Percentiles rank a stretch among this genome's conserved stretches.
phyloP scores from a whole-genome alignment of 2,329 filamentous ascomycete genomes.

The Lizonia empirigonia region DNA sequence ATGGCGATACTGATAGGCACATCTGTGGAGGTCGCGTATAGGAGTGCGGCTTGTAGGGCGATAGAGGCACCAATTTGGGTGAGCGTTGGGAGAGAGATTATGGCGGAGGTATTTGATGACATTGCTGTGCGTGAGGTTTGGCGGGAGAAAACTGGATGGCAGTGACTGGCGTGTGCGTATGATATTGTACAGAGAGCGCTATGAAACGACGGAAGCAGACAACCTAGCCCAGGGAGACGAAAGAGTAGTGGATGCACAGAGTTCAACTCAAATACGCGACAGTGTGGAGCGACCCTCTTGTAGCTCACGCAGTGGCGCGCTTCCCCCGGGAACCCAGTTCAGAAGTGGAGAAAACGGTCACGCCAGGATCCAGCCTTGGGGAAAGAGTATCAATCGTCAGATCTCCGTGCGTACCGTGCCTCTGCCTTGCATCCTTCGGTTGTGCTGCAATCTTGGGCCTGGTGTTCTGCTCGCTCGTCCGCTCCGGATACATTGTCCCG shows the following conservation, averaged over 20 bases:
- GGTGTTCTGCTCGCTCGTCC: background rate
- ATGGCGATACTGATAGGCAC: slow-evolving; percentile 55
- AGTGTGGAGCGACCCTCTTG: slow-evolving; percentile 10
- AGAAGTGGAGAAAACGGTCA: slow-evolving; percentile 19
- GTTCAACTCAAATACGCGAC: slow-evolving; percentile 1
- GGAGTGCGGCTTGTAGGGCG: slow-evolving; percentile 37
- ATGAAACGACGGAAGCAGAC: background rate
- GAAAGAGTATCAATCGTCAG: slow-evolving; percentile 4
- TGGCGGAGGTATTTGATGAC: slow-evolving; percentile 21
- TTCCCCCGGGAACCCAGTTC: slow-evolving; percentile 8
- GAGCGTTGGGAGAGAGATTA: slow-evolving; percentile 33
- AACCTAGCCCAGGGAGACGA: slow-evolving; percentile 6
- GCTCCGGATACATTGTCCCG: slow-evolving; percentile 10
- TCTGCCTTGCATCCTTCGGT: background rate
- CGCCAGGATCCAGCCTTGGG: background rate
- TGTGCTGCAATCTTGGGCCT: background rate
- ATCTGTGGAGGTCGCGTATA: slow-evolving; percentile 33
- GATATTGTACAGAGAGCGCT: background rate
- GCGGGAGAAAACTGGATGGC: background rate
- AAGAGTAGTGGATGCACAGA: background rate
- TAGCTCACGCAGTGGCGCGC: slow-evolving; percentile 4
- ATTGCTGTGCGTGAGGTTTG: slow-evolving; percentile 5
- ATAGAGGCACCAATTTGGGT: slow-evolving; percentile 37
- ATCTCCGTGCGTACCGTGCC: background rate
- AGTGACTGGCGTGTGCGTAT: background rate